phyloP scores from a whole-genome alignment of 1,139 yeast species.

The Yamadazyma friedrichii region DNA sequence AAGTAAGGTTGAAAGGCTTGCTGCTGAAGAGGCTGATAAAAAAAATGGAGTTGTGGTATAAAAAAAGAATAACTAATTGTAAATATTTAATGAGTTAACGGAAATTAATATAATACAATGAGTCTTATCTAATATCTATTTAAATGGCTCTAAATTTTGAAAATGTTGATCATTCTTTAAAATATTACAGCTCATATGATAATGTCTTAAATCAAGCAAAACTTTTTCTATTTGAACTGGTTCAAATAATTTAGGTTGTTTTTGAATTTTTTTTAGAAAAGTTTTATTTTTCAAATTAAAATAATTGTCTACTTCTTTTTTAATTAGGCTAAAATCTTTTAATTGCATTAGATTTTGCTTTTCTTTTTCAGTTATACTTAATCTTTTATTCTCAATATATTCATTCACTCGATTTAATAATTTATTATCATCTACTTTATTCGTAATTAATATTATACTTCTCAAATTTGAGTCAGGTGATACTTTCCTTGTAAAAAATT shows the following conservation, averaged over 20 bases:
- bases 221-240: slow-evolving; percentile 4
- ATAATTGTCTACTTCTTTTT: background rate
- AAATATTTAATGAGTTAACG: background rate
- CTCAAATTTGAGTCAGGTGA: slow-evolving; percentile 36
- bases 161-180: slow-evolving; percentile 1
- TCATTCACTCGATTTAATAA: background rate
- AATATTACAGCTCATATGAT: slow-evolving; percentile 1
- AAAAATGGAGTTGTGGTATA: background rate
- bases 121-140: background rate
- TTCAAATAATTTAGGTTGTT: background rate
- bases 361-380: background rate
- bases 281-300: background rate
- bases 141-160: background rate
- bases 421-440: background rate
- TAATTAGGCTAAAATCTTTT: slow-evolving; percentile 4
- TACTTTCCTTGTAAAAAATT: slow-evolving; percentile 30
- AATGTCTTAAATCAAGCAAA: background rate
- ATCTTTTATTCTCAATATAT: background rate
- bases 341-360: background rate
- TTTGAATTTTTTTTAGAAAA: background rate
- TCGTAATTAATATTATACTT: slow-evolving; percentile 19
- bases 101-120: too few species aligned
- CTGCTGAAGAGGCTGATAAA: slow-evolving; percentile 2
- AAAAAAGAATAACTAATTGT: background rate
- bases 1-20: slow-evolving; percentile 6